Evolutionary conservation across 257 asterid genomes (phyloP).

Genomic region (Scutellaria barbata): DNA sequence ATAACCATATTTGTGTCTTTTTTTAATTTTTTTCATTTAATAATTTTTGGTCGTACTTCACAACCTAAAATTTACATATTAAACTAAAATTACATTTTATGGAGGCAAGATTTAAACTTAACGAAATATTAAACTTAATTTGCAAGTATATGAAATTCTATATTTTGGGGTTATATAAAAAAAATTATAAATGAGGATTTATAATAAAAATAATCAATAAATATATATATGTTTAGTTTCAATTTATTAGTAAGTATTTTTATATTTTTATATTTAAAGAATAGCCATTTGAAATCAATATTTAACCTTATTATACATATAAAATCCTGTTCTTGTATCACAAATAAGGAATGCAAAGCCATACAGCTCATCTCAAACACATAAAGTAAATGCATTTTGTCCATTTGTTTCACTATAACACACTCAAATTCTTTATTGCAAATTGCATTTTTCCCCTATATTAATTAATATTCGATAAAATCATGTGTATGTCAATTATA

Average conservation of each 20-base stretch:
- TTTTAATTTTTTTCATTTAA: no score
- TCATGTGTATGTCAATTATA: neutral
- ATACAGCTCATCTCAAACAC: slow-evolving; percentile 23
- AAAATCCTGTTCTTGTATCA: slow-evolving; percentile 28
- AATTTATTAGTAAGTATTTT: neutral
- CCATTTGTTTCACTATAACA: neutral
- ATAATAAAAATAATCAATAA: no score
- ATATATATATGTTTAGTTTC: no score
- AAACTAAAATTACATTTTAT: no score
- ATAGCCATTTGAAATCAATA: neutral
- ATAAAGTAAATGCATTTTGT: slow-evolving; percentile 22
- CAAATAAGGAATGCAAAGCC: slow-evolving; percentile 26
- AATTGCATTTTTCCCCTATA: neutral
- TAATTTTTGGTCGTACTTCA: no score
- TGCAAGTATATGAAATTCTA: no score
- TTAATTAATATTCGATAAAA: neutral
- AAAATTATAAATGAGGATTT: no score
- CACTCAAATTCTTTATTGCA: neutral
- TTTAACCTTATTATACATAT: neutral
- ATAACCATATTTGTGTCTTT: no score
- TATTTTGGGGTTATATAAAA: no score
- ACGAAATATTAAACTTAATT: no score
- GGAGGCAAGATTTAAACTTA: no score
- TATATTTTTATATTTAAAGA: neutral
- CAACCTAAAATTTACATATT: no score